Evolutionary conservation across 1,284 basidiomycete species (phyloP), one percentile per base, ranked within the genome.

Genomic region (Ceratobasidium papillatum): DNA sequence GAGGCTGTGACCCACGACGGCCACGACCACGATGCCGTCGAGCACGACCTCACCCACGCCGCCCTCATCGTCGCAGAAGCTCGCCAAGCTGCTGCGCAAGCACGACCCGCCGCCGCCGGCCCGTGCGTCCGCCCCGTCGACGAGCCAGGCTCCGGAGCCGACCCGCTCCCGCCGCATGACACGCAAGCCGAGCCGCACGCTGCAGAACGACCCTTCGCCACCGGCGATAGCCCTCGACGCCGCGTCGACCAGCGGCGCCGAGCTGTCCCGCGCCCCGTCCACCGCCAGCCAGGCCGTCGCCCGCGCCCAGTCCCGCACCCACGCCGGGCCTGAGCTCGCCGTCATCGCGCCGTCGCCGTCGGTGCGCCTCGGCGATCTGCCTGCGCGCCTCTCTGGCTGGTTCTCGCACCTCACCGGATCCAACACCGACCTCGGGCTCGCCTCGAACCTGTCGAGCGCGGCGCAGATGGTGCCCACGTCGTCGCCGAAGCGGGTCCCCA

Each of bases 311-410:
- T 38, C 58, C 34, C 58, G 58, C 12, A 22, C 25, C 34, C 32
- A 49, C n/a, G 22, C 71, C n/a, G 47, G 43, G 0, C n/a, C 38
- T 19, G 71, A 59, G 59, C 58, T 73, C 14, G 30, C 64, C 12
- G 64, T 56, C 9, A 36, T 54, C 11, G 71, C 47, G 11, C 43
- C 66, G 1, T 72, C 68, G 0, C 58, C 68, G 4, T 59, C 71
- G 47, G 71, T 73, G 17, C 71, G 71, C 0, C 71, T 76, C 17
- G 62, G 75, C 34, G 87, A 88, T 81, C 81, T 89, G 25, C 86
- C 87, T 27, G 88, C 89, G 12, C 85, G 91, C 0, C 86, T 92
- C 58, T 89, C 90, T 0, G 91, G 91, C 78, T 93, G 91, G 91
- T 87, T 93, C 81, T 88, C 89, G 0, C 91, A 93, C 81, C 91